phyloP scores from a whole-genome alignment of 2,329 filamentous ascomycete species.

The Beauveria sp. region DNA sequence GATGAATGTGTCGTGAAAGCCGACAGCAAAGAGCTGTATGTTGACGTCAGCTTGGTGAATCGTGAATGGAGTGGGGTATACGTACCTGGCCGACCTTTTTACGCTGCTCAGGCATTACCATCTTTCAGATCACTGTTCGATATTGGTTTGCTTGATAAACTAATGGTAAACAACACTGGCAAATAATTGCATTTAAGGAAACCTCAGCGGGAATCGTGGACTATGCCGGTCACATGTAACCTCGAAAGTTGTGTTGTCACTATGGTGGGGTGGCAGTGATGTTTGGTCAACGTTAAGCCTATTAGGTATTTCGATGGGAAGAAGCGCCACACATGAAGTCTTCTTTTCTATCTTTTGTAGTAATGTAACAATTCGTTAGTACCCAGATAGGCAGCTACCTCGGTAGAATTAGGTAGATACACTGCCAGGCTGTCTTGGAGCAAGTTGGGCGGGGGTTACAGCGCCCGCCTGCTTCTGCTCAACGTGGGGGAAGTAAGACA shows the following conservation, averaged over 20 bases:
- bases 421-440: background rate
- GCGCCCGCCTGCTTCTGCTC: background rate
- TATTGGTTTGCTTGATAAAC: background rate
- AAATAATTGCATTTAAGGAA: background rate
- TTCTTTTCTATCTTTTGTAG: too few relatives aligned
- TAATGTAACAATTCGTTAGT: too few relatives aligned
- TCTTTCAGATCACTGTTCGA: background rate
- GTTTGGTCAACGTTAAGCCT: background rate
- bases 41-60: background rate
- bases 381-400: too few relatives aligned
- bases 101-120: conserved; percentile 14
- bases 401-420: too few relatives aligned
- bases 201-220: background rate
- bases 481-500: conserved; percentile 6
- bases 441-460: background rate
- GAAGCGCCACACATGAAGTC: background rate
- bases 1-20: conserved; percentile 18
- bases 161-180: background rate
- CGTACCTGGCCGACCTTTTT: conserved; percentile 14
- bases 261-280: background rate
- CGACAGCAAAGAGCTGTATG: conserved; percentile 20
- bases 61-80: too few relatives aligned
- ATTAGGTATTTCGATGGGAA: background rate
- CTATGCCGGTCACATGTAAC: background rate
- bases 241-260: background rate